Evolutionary conservation across 2,329 filamentous ascomycete species (phyloP), one percentile per base, ranked within the genome.

Genomic region (Cladosporium sp.): DNA sequence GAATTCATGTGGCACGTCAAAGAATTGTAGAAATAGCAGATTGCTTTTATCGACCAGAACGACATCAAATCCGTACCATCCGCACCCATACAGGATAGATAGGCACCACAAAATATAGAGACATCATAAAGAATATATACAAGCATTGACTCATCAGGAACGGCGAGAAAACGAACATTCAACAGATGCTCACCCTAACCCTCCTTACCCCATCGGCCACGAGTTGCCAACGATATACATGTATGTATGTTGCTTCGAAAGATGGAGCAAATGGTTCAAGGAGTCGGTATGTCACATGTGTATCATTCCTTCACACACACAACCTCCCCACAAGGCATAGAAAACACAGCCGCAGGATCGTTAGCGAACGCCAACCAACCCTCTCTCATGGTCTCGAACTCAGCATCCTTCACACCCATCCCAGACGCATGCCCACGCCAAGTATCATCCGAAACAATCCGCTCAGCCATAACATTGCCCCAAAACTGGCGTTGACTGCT

Each of bases 381-480:
- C 15, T 55, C 15, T 5, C 52, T 15, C 52, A 55, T 55, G 12
- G 52, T 30, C 15, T 55, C 52, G 30, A 55, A 32, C 28, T 55
- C 52, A n/a, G 28, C 52, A 1, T 55, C 28, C 7, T 30, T 34
- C 52, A 55, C 52, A 11, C 52, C 52, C 52, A 55, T 55, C 4
- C 18, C 32, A n/a, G 18, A 34, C 8, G 30, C 52, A 55, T 55
- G 30, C 52, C 34, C 52, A 5, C 32, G 28, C 52, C 52, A 55
- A n/a, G 52, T 55, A 14, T 55, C 28, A 30, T 55, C 52, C 7
- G 52, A 55, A 1, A 55, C 52, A 5, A 55, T n/a, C 8, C 30
- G 52, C 52, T 55, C 52, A 21, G 26, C 52, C 52, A 55, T 55
- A 55, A 30, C 28, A 55, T 55, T 32, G 15, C 52, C 52, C 52